Evolutionary conservation across 139 green algal genomes (phyloP), one percentile per base, ranked within the genome.

Genomic region (Gonium pectorale): DNA sequence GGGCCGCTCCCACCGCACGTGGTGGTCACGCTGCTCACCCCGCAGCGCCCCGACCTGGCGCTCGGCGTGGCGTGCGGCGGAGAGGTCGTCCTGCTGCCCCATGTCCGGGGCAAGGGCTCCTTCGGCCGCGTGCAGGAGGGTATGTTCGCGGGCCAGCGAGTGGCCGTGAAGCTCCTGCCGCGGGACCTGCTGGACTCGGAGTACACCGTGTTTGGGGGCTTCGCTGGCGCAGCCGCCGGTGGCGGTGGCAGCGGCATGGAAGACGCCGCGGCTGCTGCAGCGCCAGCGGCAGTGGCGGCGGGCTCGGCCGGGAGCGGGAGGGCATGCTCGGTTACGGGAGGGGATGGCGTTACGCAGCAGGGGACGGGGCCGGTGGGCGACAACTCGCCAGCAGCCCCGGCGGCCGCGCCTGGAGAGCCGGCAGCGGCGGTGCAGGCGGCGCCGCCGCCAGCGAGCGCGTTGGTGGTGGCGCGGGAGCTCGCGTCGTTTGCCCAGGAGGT

Each of bases 161-260:
- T 75, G 9, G 67, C 67, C n/a, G 70, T 79, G 13, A 79, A 79
- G 70, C 70, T 79, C 38, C 46, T 79, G 69, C 69, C 69, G 5
- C 26, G 29, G 13, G n/a, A 64, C 31, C 7, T 67, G 51, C 31
- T 66, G 27, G 2, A n/a, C n/a, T n/a, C 5, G 19, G 17, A 8
- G 54, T 22, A n/a, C 17, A 15, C 19, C 8, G 54, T 11, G 15
- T 15, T 15, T 54, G 46, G 46, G 15, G 46, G 46, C 46, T 15
- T 11, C 46, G 8, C 29, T 67, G 46, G 46, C 46, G 46, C 46
- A 3, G 66, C 9, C 26, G 67, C 67, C 37, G 22, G 9, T 15
- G 66, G 22, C 66, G 37, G 66, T 52, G 7, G 37, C 66, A 6
- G 60, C 60, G 54, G 17, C 54, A 64, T 21, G 54, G n/a, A 64